A percentile compares a stretch with the other conserved stretches of the same genome.
phyloP scores from a whole-genome alignment of 257 asterid species.

The Datura wrightii region DNA sequence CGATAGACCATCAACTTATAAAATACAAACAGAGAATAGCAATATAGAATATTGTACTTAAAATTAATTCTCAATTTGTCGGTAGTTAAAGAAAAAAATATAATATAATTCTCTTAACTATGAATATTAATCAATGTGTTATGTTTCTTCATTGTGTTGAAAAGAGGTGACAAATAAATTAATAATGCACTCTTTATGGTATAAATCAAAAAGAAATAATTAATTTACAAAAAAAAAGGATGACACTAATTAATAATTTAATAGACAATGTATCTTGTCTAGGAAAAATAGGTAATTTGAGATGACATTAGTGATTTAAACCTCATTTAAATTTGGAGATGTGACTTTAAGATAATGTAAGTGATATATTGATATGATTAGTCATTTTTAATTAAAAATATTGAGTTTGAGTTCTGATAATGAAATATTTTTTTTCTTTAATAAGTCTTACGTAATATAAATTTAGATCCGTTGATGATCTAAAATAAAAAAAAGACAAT shows the following conservation, averaged over 20 bases:
- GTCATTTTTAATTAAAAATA: no score
- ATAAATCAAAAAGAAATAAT: neutral
- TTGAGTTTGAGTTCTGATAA: no score
- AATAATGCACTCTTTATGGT: neutral
- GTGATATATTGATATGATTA: no score
- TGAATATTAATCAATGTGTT: neutral
- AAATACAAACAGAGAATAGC: no score
- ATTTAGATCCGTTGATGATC: no score
- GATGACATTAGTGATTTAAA: neutral
- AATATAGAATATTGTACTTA: neutral
- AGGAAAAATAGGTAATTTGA: neutral
- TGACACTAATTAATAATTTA: neutral
- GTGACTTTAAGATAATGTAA: neutral
- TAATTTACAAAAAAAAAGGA: no score
- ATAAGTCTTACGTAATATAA: no score
- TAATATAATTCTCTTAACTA: neutral
- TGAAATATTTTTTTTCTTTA: no score
- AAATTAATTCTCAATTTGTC: neutral
- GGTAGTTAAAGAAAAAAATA: neutral
- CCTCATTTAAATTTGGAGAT: neutral
- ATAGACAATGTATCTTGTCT: neutral
- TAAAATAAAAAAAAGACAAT: no score
- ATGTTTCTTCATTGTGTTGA: neutral
- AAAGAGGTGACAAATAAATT: neutral
- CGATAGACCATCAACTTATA: no score